These are phyloP conservation scores for Logfia minima DNA, from an alignment of 129 eudicot genomes.

Conservation along the genomic window DNA sequence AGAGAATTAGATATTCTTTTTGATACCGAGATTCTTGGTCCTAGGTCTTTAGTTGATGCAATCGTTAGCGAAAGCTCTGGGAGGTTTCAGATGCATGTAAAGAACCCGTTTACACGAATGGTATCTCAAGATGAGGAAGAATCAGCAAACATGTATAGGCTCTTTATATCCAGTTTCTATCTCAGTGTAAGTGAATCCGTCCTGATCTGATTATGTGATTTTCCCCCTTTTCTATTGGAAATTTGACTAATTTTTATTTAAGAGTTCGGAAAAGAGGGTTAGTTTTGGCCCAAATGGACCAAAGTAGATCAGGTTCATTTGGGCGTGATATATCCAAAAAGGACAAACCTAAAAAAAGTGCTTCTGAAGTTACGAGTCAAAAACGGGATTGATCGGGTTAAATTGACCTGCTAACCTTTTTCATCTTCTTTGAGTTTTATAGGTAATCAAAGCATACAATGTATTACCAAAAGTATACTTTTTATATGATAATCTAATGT, in stretches of 20 bases:
- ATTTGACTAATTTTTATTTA: neutral
- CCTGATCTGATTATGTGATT: neutral
- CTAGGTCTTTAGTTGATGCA: slow-evolving; percentile 76
- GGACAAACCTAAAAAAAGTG: neutral
- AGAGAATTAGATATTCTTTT: slow-evolving; percentile 67
- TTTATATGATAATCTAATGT: neutral
- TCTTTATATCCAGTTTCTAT: slow-evolving; percentile 71
- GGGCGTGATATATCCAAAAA: neutral
- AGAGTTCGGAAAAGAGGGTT: neutral
- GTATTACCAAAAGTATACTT: neutral
- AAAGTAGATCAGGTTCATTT: neutral
- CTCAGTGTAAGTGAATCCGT: slow-evolving; percentile 72
- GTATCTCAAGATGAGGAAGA: slow-evolving; percentile 85
- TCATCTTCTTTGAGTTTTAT: neutral
- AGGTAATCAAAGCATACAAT: neutral
- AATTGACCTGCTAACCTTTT: neutral
- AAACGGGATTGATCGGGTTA: neutral
- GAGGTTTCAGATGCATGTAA: slow-evolving; percentile 61
- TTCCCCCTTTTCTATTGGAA: slow-evolving; percentile 5
- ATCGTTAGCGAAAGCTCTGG: slow-evolving; percentile 75
- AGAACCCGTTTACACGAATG: slow-evolving; percentile 85
- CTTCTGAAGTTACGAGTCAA: neutral
- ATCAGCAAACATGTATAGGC: slow-evolving; percentile 79
- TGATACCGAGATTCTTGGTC: slow-evolving; percentile 81
- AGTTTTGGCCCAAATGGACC: neutral